Evolutionary conservation across 2,329 filamentous ascomycete genomes (phyloP).

Genomic region (Diplodia intermedia): DNA sequence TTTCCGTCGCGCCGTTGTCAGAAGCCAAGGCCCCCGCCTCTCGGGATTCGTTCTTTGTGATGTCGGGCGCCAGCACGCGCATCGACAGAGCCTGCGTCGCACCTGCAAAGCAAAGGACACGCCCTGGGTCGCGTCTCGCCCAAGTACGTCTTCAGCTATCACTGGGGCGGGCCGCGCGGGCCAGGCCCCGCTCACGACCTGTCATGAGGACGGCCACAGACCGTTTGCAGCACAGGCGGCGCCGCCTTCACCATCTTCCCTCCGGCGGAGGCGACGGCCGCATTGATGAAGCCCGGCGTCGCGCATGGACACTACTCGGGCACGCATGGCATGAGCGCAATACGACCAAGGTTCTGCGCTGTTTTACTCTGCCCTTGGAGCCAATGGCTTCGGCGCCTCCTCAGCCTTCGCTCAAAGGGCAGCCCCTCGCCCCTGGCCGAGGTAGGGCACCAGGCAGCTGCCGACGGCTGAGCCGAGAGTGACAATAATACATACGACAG

Average conservation of each 20-base stretch:
- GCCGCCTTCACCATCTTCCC: not conserved
- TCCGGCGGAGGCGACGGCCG: conserved; percentile 9
- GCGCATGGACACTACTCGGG: conserved; percentile 21
- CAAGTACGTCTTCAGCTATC: conserved; percentile 3
- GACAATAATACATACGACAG: conserved; percentile 1
- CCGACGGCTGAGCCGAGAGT: conserved; percentile 13
- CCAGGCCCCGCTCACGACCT: not conserved
- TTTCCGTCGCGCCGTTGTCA: conserved; percentile 31
- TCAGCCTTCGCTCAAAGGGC: not conserved
- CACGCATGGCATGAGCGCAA: not conserved
- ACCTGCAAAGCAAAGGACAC: conserved; percentile 5
- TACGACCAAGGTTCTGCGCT: conserved; percentile 19
- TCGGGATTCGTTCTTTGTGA: not conserved
- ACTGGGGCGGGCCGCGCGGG: conserved; percentile 9
- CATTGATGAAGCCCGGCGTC: conserved; percentile 1
- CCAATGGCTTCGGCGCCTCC: conserved; percentile 11
- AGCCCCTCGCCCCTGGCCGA: conserved; percentile 11
- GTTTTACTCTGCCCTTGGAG: conserved; percentile 7
- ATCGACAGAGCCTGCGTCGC: not conserved
- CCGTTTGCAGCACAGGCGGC: conserved; percentile 26
- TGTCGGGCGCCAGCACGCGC: conserved; percentile 6
- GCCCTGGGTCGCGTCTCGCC: not conserved
- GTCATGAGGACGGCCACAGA: conserved; percentile 11
- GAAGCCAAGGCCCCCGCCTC: conserved; percentile 14
- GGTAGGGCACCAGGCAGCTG: not conserved